Evolutionary conservation across 805 yeast genomes (phyloP), one percentile per base, ranked within the genome.

Genomic region (Starmerella etchellsii): DNA sequence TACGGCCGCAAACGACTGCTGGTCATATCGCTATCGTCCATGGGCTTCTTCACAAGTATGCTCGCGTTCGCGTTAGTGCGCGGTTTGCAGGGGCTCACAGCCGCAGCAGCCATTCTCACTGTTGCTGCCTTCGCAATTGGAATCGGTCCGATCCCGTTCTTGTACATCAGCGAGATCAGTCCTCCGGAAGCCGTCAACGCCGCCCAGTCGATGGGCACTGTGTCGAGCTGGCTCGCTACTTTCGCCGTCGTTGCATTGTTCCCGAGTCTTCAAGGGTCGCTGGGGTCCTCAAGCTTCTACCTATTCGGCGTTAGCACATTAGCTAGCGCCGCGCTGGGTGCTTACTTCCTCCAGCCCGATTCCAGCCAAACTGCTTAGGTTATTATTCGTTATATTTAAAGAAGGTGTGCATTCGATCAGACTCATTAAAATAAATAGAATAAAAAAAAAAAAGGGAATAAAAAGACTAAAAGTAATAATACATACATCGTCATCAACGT

Each of bases 61-160:
- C 72, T 88, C 56, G 78, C 83, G 1, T 32, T 71, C 19, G 88
- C 93, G 2, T 78, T 88, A 29, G 54, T 73, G 16, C 46, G 57
- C 15, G 58, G 65, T 2, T 62, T 62, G 37, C 65, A 81, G 0
- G 25, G 61, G 0, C 45, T 78, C 13, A 69, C 87, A 1, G 75
- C 80, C 1, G 37, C 70, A 1, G 76, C 85, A 10, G 78, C 85
- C 0, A 71, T 83, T 40, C 55, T 70, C 1, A 87, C 84, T 56
- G 85, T 88, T 36, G 75, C 80, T 1, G 72, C 84, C 22, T 91
- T 88, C 65, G 97, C 96, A 0, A 64, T 81, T 26, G 98, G 98
- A 0, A 59, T 85, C 46, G 98, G 98, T 0, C 98, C 98, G 6
- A 85, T 91, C 40, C 98, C 98, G 31, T 88, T 91, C 62, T 63